phyloP scores from a whole-genome alignment of 176 grass and related monocot genomes.

The Raddia distichophylla region DNA sequence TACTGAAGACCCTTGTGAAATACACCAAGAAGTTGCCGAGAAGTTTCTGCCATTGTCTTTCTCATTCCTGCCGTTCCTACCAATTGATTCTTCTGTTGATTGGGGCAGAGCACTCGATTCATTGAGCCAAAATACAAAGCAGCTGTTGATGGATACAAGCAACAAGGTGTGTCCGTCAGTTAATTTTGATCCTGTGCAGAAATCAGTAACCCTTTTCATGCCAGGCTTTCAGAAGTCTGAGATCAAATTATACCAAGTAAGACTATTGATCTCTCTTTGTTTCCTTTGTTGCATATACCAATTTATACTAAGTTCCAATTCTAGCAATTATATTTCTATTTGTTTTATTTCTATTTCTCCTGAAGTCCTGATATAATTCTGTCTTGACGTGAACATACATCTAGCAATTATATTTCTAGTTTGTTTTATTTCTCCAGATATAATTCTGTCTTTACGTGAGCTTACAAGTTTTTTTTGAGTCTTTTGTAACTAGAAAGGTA shows the following conservation, averaged over 20 bases:
- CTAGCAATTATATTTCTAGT: conserved; percentile 2
- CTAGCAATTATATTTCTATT: conserved; percentile 2
- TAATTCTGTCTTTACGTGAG: not conserved
- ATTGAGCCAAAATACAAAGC: conserved; percentile 57
- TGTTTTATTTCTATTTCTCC: not conserved
- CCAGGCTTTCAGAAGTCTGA: conserved; percentile 93
- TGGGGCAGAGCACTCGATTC: conserved; percentile 47
- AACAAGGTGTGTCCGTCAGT: conserved; percentile 52
- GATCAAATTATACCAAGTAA: conserved; percentile 89
- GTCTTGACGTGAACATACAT: not conserved
- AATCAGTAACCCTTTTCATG: conserved; percentile 77
- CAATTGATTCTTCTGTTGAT: conserved; percentile 44
- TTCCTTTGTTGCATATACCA: not conserved
- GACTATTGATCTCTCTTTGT: conserved; percentile 7
- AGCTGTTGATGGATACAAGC: conserved; percentile 44
- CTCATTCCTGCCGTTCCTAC: conserved; percentile 62
- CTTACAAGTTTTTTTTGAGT: not conserved
- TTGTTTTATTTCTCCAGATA: not conserved
- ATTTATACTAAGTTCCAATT: not conserved
- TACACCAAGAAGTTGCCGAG: conserved; percentile 48
- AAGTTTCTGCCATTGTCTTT: conserved; percentile 76
- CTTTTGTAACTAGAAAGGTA: not conserved
- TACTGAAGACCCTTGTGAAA: conserved; percentile 53
- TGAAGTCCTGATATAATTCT: not conserved
- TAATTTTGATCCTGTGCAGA: conserved; percentile 75